Evolutionary conservation across 257 asterid species (phyloP).

Genomic region (Scutellaria galericulata): DNA sequence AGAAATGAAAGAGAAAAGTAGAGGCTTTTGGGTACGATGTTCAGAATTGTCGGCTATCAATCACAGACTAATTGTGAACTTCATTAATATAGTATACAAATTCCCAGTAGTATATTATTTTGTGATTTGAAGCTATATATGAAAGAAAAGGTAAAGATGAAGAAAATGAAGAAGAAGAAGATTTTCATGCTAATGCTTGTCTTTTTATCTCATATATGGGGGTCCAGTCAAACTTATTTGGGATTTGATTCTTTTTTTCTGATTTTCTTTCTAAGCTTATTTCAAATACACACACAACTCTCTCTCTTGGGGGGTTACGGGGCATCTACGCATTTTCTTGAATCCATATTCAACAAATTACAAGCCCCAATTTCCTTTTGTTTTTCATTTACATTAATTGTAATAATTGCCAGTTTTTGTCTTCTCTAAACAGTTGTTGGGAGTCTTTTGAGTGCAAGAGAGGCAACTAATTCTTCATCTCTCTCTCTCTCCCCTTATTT

Average conservation of each 20-base stretch:
- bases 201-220: conserved; percentile 40
- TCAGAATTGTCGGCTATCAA: conserved; percentile 82
- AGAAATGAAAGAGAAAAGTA: background rate
- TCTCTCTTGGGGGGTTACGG: conserved; percentile 38
- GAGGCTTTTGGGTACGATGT: conserved; percentile 71
- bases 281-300: background rate
- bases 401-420: background rate
- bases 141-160: background rate
- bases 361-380: conserved; percentile 4
- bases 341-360: conserved; percentile 37
- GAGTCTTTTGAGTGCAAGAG: conserved; percentile 51
- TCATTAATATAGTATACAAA: conserved; percentile 36
- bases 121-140: background rate
- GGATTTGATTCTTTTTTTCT: conserved; percentile 59
- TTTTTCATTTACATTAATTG: conserved; percentile 23
- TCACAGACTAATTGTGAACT: conserved; percentile 69
- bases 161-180: conserved; percentile 8
- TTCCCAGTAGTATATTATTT: background rate
- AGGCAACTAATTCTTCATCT: conserved; percentile 29
- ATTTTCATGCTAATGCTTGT: conserved; percentile 28
- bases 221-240: conserved; percentile 71
- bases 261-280: background rate
- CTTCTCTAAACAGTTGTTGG: background rate
- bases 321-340: conserved; percentile 49
- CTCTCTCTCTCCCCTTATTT: conserved; percentile 15